A percentile compares a stretch with the other conserved stretches of the same genome.
Evolutionary conservation across 768 basidiomycete genomes (phyloP).

Genomic region (Roridomyces roridus): DNA sequence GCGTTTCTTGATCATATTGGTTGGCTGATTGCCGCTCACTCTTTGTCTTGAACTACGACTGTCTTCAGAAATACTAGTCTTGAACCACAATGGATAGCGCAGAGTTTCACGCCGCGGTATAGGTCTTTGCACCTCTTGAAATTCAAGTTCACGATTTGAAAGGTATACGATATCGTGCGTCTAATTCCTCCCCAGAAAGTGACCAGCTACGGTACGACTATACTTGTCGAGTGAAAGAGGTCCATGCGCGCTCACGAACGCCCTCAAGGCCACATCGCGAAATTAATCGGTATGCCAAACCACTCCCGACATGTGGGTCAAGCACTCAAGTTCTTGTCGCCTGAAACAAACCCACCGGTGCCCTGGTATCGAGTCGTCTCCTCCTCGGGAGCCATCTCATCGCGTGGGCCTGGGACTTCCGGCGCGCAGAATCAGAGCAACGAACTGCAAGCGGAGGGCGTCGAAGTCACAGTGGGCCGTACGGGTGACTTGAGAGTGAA

Average conservation of each 20-base stretch:
- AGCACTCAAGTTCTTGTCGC: conserved; percentile 82
- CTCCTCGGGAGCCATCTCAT: conserved; percentile 76
- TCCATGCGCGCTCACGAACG: background rate
- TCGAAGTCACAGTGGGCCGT: conserved; percentile 69
- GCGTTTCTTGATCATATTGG: conserved; percentile 74
- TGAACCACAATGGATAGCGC: conserved; percentile 69
- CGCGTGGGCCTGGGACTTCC: conserved; percentile 81
- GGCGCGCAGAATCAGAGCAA: conserved; percentile 80
- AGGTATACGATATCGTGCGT: conserved; percentile 80
- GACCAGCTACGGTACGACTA: conserved; percentile 71
- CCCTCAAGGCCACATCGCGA: conserved; percentile 74
- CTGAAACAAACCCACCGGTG: conserved; percentile 64
- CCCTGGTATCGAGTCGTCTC: conserved; percentile 86
- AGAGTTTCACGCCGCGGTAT: conserved; percentile 66
- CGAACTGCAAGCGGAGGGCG: conserved; percentile 80
- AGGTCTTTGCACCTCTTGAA: conserved; percentile 20
- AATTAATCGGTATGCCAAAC: conserved; percentile 78
- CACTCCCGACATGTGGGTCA: conserved; percentile 86
- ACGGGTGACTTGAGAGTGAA: conserved; percentile 66
- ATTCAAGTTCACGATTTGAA: background rate
- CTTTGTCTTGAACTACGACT: no score
- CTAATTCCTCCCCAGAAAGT: conserved; percentile 71
- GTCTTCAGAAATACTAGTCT: background rate
- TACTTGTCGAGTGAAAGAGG: background rate
- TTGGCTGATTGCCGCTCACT: background rate